Conservation (phyloP, 2,329 filamentous ascomycete species). For the Chlorencoelia australis region DNA sequence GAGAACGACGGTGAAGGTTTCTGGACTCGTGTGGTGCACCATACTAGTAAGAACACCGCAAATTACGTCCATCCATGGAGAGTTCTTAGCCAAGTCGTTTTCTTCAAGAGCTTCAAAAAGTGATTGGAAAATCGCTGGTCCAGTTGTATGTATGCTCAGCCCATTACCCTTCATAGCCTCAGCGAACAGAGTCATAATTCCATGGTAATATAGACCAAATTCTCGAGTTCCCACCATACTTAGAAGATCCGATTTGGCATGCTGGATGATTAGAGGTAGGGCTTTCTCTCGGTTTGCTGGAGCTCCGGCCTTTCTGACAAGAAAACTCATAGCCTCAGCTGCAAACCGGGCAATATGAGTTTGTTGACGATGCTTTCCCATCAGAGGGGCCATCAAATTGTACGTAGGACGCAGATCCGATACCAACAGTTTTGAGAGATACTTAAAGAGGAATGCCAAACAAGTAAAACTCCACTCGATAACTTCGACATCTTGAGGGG, state of each 20-base stretch:
- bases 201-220: slow-evolving; percentile 66
- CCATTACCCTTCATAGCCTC: slow-evolving; percentile 65
- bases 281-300: slow-evolving; percentile 66
- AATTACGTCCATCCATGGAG: slow-evolving; percentile 53
- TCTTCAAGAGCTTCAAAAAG: slow-evolving; percentile 37
- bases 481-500: slow-evolving; percentile 71
- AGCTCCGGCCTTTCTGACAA: slow-evolving; percentile 79
- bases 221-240: slow-evolving; percentile 43
- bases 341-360: slow-evolving; percentile 85
- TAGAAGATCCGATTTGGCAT: slow-evolving; percentile 60
- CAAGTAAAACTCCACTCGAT: slow-evolving; percentile 96
- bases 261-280: slow-evolving; percentile 58
- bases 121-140: slow-evolving; percentile 40
- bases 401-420: slow-evolving; percentile 79
- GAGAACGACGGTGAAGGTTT: slow-evolving; percentile 62
- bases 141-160: slow-evolving; percentile 48
- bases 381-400: slow-evolving; percentile 69
- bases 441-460: slow-evolving; percentile 94
- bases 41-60: slow-evolving; percentile 70
- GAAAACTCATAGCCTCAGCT: slow-evolving; percentile 88
- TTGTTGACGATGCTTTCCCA: slow-evolving; percentile 75
- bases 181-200: slow-evolving; percentile 83
- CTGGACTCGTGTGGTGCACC: slow-evolving; percentile 69
- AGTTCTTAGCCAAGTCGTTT: slow-evolving; percentile 34
- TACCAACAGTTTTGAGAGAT: slow-evolving; percentile 77